phyloP scores from a whole-genome alignment of 805 yeast genomes.

The Nakazawaea molendinolei region DNA sequence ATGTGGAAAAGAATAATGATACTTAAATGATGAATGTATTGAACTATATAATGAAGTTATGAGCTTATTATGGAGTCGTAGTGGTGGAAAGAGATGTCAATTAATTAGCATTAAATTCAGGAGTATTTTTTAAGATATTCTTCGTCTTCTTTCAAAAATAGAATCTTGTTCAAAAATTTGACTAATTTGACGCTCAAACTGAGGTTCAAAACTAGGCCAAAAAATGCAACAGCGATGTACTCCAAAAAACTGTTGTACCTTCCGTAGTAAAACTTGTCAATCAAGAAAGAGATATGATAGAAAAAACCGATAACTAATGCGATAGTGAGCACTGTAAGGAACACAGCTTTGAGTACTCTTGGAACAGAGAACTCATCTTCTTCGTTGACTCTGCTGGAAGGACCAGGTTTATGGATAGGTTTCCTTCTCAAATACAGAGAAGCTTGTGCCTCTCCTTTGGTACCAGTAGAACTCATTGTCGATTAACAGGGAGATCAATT shows the following conservation, averaged over 20 bases:
- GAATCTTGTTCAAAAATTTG: conserved; percentile 16
- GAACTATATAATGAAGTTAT: not conserved
- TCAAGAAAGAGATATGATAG: conserved; percentile 7
- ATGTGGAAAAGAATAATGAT: conserved; percentile 1
- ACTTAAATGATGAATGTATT: not conserved
- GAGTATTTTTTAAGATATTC: conserved; percentile 23
- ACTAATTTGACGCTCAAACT: conserved; percentile 14
- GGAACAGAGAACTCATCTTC: conserved; percentile 17
- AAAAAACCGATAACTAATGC: conserved; percentile 3
- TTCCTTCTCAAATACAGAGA: no score
- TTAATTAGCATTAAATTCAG: conserved; percentile 8
- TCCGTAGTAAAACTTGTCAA: conserved; percentile 6
- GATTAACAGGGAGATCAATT: no score
- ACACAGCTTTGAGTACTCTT: conserved; percentile 16
- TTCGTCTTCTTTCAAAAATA: conserved; percentile 20
- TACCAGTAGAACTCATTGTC: no score
- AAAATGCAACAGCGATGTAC: not conserved
- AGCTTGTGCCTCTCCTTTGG: no score
- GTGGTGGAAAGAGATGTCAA: no score
- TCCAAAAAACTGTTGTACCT: conserved; percentile 12
- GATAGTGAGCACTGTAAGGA: conserved; percentile 14
- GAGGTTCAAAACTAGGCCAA: conserved; percentile 15
- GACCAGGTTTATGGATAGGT: conserved; percentile 7
- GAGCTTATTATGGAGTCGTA: no score
- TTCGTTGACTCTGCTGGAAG: conserved; percentile 1